Base-by-base conservation (phyloP, 305 asterid genomes). In the Fraxinus paxiana region DNA sequence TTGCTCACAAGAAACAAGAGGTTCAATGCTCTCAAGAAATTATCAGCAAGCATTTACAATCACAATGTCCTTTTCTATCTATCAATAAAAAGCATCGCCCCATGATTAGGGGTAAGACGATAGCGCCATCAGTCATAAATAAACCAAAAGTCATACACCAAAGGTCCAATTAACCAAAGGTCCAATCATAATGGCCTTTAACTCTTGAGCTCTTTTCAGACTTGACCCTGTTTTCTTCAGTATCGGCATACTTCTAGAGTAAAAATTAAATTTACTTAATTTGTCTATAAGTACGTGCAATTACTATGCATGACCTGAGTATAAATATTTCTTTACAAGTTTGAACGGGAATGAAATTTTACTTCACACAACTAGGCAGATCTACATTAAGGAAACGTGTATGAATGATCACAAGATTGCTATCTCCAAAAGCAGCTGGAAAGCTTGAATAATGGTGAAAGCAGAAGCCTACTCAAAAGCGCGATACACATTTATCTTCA, bases 341-440 rank as follows among this genome's bases (percentile, higher is more conserved):
- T 61, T 61, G 71, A 61, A 22, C 33, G 2, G 10, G 15, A 9
- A 63, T 63, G 71, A 63, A 24, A 63, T 63, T 20, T 24, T 61
- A 61, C 70, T 20, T 2, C 70, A 61, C 5, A 59, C 12, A 24
- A 63, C 71, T 56, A 8, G 71, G n/a, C 0, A 59, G n/a, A 63
- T 24, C 6, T 6, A 20, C 3, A 54, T 3, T 8, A 33, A 30
- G 72, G 31, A 31, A 75, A 65, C 51, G 59, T 18, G 38, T 0
- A 34, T 34, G 76, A 20, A 41, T 31, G 65, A 18, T 56, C 13
- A 46, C 12, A 22, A 43, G 1, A 65, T 54, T n/a, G n/a, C 78
- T 18, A 48, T 37, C 80, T 26, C 80, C 77, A 48, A 72, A 63
- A 77, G 75, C 37, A 71, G 82, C 76, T 71, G 18, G 80, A 31